Evolutionary conservation across 2,329 filamentous ascomycete species (phyloP).

Genomic region (Pestalotiopsis fici): DNA sequence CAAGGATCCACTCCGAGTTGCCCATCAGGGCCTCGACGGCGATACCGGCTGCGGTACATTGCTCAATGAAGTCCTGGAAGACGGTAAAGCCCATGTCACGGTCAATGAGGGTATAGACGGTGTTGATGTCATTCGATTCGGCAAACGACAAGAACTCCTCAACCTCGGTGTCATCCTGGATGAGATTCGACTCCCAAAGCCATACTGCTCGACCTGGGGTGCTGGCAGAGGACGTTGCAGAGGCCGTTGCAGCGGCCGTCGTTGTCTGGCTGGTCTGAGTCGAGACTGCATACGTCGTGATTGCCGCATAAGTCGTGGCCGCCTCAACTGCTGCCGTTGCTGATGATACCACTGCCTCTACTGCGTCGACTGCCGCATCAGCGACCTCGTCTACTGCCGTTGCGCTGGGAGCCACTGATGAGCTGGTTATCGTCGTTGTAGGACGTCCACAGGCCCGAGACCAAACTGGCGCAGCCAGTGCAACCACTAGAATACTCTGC

Average conservation of each 20-base stretch:
- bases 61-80: constrained; percentile 6
- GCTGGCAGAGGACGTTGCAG: not conserved
- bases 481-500: not conserved
- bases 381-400: not conserved
- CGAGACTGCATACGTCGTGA: not conserved
- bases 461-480: constrained; percentile 9
- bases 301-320: not conserved
- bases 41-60: constrained; percentile 4
- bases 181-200: constrained; percentile 6
- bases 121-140: constrained; percentile 2
- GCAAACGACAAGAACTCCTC: constrained; percentile 7
- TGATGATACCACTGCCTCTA: not conserved
- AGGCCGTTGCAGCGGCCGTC: not conserved
- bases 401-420: not conserved
- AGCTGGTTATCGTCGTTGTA: not conserved
- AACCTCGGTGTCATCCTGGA: constrained; percentile 7
- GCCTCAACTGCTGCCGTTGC: not conserved
- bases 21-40: constrained; percentile 8
- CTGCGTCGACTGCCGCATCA: not conserved
- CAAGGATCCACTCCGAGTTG: constrained; percentile 6
- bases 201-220: constrained; percentile 2
- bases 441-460: not conserved
- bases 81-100: constrained; percentile 4
- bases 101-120: constrained; percentile 4
- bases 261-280: not conserved